Base-by-base conservation (phyloP, 306 rosid genomes). In the Gastrolobium bilobum region DNA sequence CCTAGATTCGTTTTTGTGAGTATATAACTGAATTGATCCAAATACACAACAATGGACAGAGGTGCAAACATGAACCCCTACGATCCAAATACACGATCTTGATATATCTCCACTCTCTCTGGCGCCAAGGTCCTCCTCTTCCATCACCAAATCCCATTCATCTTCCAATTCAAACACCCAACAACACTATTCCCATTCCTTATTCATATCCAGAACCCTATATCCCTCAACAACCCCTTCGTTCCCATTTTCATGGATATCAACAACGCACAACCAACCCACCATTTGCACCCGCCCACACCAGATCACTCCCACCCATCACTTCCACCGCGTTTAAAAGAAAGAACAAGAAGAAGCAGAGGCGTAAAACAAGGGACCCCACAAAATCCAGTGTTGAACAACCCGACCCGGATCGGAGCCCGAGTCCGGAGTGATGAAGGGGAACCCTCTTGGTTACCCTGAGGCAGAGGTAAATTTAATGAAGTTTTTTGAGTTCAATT, bases 51-150 rank as follows among this genome's bases (percentile, higher is more conserved):
- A 20, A 20, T 20, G 26, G 26, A 20, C 26, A 20, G 26, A 20
- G 26, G 26, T 20, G 26, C 38, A 13, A 54, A 33, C 29, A 85
- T 85, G 90, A 76, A 92, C 83, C 90, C 83, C 0, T 71, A 61
- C 71, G 63, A 69, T n/a, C n/a, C n/a, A n/a, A n/a, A n/a, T n/a
- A n/a, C n/a, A n/a, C n/a, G n/a, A n/a, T n/a, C n/a, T n/a, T n/a
- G 4, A 76, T 84, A 31, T 83, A 73, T 74, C 93, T 89, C 35
- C 97, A 89, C 71, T 70, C 90, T 86, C 90, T 93, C 10, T 89
- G 96, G 94, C 90, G 51, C 59, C 96, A 77, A 84, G 92, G 92
- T 4, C 97, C 90, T 31, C 79, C 81, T 4, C 43, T 37, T 6
- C 82, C 60, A 1, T 30, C 87, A 5, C 73, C 61, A 33, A 73